Conservation (phyloP, 768 basidiomycete genomes). For the Suillus cothurnatus region DNA sequence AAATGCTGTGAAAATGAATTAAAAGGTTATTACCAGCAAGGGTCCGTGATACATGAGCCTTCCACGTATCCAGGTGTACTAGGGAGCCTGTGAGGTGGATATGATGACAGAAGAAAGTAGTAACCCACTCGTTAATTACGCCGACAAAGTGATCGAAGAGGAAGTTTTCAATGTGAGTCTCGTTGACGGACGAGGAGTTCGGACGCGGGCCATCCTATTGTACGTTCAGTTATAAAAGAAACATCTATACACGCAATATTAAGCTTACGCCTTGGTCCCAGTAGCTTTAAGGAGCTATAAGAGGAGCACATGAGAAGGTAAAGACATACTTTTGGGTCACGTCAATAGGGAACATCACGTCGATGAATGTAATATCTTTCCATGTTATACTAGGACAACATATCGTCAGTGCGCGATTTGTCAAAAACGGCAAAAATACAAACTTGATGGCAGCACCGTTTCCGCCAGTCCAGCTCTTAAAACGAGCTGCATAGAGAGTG, state of each 20-base stretch:
- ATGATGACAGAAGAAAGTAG: neutral
- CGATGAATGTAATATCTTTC: constrained; percentile 53
- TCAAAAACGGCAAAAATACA: constrained; percentile 11
- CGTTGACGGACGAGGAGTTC: constrained; percentile 46
- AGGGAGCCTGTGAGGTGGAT: neutral
- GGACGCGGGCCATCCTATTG: constrained; percentile 43
- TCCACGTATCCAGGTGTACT: constrained; percentile 50
- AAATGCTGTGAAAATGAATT: neutral
- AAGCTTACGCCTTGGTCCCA: constrained; percentile 57
- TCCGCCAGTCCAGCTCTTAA: constrained; percentile 70
- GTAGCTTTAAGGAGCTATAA: constrained; percentile 42
- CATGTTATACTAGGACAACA: constrained; percentile 49
- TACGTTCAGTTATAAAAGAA: neutral
- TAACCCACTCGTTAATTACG: constrained; percentile 45
- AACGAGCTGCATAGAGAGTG: constrained; percentile 59
- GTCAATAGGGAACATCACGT: constrained; percentile 61
- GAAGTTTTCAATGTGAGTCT: constrained; percentile 59
- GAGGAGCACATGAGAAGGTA: neutral
- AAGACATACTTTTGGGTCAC: constrained; percentile 60
- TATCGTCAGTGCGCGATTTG: neutral
- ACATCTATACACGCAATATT: neutral
- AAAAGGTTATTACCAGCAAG: constrained; percentile 48
- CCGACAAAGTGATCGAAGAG: constrained; percentile 57
- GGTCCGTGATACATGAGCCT: constrained; percentile 59
- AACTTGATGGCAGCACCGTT: constrained; percentile 60